phyloP scores from a whole-genome alignment of 2,329 filamentous ascomycete genomes.

The Diaporthe citrichinensis region DNA sequence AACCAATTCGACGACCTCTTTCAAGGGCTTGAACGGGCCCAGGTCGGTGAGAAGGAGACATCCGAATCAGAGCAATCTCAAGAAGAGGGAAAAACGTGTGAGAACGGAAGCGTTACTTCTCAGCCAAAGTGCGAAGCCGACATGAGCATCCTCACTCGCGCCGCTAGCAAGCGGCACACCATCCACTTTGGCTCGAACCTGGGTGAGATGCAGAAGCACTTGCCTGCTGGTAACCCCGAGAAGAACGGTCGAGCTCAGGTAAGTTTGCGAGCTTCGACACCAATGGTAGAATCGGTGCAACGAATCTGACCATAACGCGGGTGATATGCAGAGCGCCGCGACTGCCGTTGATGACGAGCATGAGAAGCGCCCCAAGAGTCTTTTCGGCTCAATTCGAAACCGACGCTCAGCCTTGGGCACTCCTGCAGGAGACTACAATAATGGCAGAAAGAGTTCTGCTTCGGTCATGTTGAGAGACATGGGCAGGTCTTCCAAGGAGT shows the following conservation, averaged over 20 bases:
- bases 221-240: neutral
- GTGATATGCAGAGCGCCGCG: constrained; percentile 15
- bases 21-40: constrained; percentile 13
- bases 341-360: neutral
- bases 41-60: neutral
- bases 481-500: constrained; percentile 19
- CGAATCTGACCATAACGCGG: neutral
- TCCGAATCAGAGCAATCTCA: neutral
- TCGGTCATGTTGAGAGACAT: constrained; percentile 14
- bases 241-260: constrained; percentile 10
- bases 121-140: neutral
- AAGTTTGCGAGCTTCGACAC: neutral
- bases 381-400: constrained; percentile 23
- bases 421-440: neutral
- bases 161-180: constrained; percentile 4
- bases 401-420: constrained; percentile 21
- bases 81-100: neutral
- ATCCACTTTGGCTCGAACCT: constrained; percentile 5
- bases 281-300: no score
- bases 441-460: constrained; percentile 38
- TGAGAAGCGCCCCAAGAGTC: constrained; percentile 18
- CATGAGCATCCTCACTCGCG: neutral
- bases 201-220: neutral
- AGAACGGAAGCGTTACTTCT: neutral
- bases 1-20: constrained; percentile 18